Base-by-base conservation (phyloP, 495 filamentous ascomycete species). In the Tetracladium marchalianum region DNA sequence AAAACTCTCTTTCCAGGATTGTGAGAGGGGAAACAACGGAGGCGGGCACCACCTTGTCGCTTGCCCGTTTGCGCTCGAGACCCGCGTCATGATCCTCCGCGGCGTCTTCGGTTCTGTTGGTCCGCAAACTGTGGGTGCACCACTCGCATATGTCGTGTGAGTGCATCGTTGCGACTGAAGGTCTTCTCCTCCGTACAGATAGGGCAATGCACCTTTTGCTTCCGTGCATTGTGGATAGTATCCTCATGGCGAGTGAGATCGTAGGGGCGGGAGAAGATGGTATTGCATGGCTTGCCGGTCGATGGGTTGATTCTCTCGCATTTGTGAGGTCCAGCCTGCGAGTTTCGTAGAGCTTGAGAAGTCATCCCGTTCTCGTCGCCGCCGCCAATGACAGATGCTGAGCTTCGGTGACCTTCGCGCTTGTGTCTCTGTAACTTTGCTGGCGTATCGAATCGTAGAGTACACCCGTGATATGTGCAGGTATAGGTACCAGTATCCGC, bases 121-220 rank as follows among this genome's bases (percentile, higher is more conserved):
- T 85, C 85, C 45, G 89, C 83, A 37, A 92, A 73, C 49, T 94
- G 85, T 0, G 86, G 85, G 58, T 94, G 88, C 44, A 89, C 87
- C 39, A 93, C 87, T 16, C 85, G 78, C 76, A 94, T 90, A 64
- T 96, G 90, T 46, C 90, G 73, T 11, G 90, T 96, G 35, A 95
- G 73, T 1, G 75, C 92, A 70, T 96, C 92, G 52, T 88, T 90
- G 52, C 92, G 77, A 47, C 84, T 90, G 59, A 97, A 96, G 0
- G 87, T 90, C 73, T 97, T 96, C 58, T 96, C 90, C 52, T 97
- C 92, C n/a, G 86, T 89, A 66, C 90, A 97, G 39, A 93, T 66
- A 44, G 89, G 80, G 63, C 90, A 98, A 17, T 87, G 81, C n/a
- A 95, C 89, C 67, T 98, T 97, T 58, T 87, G 80, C 76, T 95